Conservation (phyloP, 2,329 filamentous ascomycete genomes). For the Aspergillus sp. region DNA sequence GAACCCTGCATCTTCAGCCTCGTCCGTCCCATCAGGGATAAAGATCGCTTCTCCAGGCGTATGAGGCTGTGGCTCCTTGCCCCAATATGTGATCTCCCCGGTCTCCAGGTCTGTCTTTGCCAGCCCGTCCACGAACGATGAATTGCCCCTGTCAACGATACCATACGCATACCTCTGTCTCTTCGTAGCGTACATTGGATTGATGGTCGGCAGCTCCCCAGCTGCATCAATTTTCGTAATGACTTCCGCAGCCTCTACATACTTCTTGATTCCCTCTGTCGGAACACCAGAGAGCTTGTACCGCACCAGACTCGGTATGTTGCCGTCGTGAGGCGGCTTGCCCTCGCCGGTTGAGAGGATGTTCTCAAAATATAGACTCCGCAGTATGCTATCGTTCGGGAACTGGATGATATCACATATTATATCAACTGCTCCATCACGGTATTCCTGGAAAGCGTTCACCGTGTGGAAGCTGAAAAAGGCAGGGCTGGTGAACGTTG, state of each 20-base stretch:
- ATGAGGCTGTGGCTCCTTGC: conserved; percentile 45
- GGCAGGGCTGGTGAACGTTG: conserved; percentile 64
- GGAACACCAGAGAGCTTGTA: conserved; percentile 15
- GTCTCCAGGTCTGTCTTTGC: conserved; percentile 51
- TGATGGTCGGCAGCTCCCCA: conserved; percentile 50
- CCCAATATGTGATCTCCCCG: conserved; percentile 40
- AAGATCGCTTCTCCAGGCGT: conserved; percentile 55
- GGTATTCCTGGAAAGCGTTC: conserved; percentile 69
- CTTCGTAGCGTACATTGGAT: conserved; percentile 41
- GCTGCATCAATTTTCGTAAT: neutral
- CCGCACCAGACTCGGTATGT: conserved; percentile 35
- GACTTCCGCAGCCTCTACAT: too few species aligned
- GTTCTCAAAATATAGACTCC: conserved; percentile 67
- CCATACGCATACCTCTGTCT: conserved; percentile 51
- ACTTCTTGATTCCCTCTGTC: too few species aligned
- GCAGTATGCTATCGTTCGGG: conserved; percentile 64
- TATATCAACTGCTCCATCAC: conserved; percentile 46
- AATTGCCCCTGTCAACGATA: conserved; percentile 19
- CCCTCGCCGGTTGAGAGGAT: conserved; percentile 55
- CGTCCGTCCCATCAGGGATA: conserved; percentile 25
- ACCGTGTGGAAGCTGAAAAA: conserved; percentile 76
- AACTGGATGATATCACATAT: conserved; percentile 66
- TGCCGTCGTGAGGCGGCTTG: conserved; percentile 26
- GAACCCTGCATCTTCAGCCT: conserved; percentile 51
- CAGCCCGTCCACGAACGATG: conserved; percentile 50